Conservation (phyloP, 2,329 filamentous ascomycete species). For the Grosmannia serpens region DNA sequence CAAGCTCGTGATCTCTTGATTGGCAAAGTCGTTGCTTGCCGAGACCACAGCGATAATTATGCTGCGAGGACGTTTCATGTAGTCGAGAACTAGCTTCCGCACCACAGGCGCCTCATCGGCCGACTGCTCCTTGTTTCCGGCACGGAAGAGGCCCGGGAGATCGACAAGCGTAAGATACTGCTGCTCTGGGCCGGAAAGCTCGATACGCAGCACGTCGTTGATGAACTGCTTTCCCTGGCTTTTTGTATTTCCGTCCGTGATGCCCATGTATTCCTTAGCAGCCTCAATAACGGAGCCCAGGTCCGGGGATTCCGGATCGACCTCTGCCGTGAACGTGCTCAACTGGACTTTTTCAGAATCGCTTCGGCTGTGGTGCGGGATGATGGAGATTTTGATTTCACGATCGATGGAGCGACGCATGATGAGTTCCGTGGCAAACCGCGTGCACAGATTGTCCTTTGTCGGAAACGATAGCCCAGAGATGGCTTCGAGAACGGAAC, state of each 20-base stretch:
- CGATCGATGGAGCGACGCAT: constrained; percentile 32
- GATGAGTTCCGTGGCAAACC: constrained; percentile 51
- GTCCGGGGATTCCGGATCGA: constrained; percentile 13
- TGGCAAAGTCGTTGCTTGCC: constrained; percentile 43
- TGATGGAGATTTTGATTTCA: constrained; percentile 25
- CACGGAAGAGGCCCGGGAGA: constrained; percentile 43
- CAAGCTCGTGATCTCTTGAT: constrained; percentile 43
- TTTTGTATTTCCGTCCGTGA: constrained; percentile 15
- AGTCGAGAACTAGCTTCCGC: constrained; percentile 34
- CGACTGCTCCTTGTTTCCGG: constrained; percentile 32
- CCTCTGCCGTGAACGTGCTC: constrained; percentile 14
- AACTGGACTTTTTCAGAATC: constrained; percentile 11
- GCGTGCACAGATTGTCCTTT: constrained; percentile 47
- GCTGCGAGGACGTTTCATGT: constrained; percentile 43
- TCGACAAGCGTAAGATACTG: constrained; percentile 48
- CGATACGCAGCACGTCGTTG: constrained; percentile 36
- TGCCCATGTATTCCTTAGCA: constrained; percentile 36
- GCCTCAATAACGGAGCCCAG: constrained; percentile 25
- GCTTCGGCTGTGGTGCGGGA: constrained; percentile 19
- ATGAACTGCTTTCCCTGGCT: constrained; percentile 24
- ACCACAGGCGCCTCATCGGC: constrained; percentile 32
- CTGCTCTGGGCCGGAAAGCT: constrained; percentile 33
- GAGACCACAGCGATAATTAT: constrained; percentile 50
- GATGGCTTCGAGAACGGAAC: constrained; percentile 53
- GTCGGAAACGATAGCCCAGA: constrained; percentile 48